Conservation (phyloP, 1,139 yeast genomes). For the Lodderomyces oxycetoniae region DNA sequence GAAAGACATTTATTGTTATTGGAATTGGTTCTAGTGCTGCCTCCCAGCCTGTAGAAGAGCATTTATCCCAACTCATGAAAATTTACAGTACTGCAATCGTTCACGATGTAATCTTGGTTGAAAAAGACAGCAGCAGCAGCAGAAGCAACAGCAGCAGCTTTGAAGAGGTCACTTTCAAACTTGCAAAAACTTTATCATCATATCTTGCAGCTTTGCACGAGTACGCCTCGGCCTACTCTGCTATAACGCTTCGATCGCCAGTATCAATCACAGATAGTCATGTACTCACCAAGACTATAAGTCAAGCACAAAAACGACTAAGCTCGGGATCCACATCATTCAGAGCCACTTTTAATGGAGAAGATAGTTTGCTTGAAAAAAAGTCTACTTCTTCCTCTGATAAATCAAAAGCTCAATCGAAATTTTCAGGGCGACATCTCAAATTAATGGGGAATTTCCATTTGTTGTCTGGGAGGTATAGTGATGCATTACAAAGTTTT, state of each 20-base stretch:
- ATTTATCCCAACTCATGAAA: constrained; percentile 16
- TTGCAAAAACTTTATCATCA: constrained; percentile 46
- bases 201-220: constrained; percentile 54
- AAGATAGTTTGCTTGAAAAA: neutral
- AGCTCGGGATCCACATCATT: constrained; percentile 37
- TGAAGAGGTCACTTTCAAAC: constrained; percentile 20
- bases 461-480: constrained; percentile 71
- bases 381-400: constrained; percentile 1
- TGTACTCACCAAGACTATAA: constrained; percentile 48
- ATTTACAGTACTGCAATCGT: constrained; percentile 57
- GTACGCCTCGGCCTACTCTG: constrained; percentile 65
- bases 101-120: constrained; percentile 59
- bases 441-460: constrained; percentile 75
- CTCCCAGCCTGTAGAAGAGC: constrained; percentile 5
- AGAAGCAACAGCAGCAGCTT: too few relatives aligned
- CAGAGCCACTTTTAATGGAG: constrained; percentile 26
- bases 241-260: constrained; percentile 70
- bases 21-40: constrained; percentile 44
- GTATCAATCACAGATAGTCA: constrained; percentile 56
- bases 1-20: constrained; percentile 67
- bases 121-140: constrained; percentile 45
- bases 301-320: constrained; percentile 43
- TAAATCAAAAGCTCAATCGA: constrained; percentile 30
- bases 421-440: constrained; percentile 60
- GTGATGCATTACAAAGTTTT: constrained; percentile 66